phyloP scores from a whole-genome alignment of 495 filamentous ascomycete species.

The Sphaerosporella brunnea region DNA sequence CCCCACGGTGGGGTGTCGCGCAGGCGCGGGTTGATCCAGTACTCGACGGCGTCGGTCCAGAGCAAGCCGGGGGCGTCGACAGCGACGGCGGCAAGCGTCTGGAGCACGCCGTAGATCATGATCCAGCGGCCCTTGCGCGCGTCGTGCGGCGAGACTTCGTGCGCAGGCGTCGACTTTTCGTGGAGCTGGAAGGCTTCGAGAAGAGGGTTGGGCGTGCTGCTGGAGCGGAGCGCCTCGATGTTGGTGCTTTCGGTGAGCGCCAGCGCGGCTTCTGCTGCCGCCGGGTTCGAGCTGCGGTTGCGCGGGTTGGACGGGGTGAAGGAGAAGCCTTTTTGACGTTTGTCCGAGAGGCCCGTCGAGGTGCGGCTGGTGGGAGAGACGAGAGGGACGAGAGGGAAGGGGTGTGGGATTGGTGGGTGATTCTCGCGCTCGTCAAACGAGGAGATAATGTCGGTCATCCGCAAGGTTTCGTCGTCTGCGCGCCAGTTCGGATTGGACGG shows the following conservation, averaged over 20 bases:
- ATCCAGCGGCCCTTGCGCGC: conserved; percentile 55
- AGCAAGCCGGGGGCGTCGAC: conserved; percentile 46
- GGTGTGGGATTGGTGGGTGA: conserved; percentile 50
- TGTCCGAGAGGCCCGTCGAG: conserved; percentile 25
- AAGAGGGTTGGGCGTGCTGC: conserved; percentile 32
- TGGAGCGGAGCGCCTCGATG: conserved; percentile 42
- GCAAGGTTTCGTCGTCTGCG: conserved; percentile 41
- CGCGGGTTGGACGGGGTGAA: conserved; percentile 1
- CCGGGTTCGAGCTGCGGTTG: background rate
- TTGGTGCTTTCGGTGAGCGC: conserved; percentile 53
- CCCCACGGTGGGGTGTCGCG: conserved; percentile 44
- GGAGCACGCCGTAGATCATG: conserved; percentile 52
- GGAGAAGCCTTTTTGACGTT: conserved; percentile 27
- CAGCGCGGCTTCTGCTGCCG: conserved; percentile 34
- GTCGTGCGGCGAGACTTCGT: conserved; percentile 35
- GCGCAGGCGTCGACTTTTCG: conserved; percentile 37
- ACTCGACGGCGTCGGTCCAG: conserved; percentile 41
- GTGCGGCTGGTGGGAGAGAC: conserved; percentile 13
- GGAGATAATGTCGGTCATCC: conserved; percentile 49
- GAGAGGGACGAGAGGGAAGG: conserved; percentile 46
- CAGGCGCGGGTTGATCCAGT: conserved; percentile 45
- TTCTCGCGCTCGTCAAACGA: conserved; percentile 46
- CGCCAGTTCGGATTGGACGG: conserved; percentile 36
- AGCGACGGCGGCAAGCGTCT: conserved; percentile 48
- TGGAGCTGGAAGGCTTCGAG: conserved; percentile 47